phyloP scores from a whole-genome alignment of 441 rosid genomes.

The Omphalea diandra region DNA sequence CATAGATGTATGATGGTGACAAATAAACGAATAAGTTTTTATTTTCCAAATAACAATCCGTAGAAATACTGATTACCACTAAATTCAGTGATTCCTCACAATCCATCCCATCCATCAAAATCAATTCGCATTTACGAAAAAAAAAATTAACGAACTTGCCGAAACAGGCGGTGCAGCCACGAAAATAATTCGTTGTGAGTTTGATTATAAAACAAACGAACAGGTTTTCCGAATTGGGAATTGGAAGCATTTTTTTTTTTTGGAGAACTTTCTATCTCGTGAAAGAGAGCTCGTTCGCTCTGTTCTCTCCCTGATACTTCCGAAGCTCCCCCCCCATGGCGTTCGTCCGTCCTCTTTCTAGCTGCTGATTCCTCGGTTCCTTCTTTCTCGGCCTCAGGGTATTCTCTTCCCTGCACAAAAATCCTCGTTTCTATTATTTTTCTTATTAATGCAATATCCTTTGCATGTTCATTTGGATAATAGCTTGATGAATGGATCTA shows the following conservation, averaged over 20 bases:
- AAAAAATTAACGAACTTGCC: constrained; percentile 2
- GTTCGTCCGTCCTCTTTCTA: constrained; percentile 9
- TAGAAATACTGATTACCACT: background rate
- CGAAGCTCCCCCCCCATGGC: constrained; percentile 13
- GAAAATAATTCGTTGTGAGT: background rate
- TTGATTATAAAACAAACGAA: background rate
- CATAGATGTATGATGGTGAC: background rate
- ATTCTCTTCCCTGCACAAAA: background rate
- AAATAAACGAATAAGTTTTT: no score
- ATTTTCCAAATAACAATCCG: background rate
- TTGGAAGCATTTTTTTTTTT: background rate
- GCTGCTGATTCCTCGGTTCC: constrained; percentile 17
- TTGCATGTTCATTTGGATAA: no score
- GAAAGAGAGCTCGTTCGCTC: constrained; percentile 10
- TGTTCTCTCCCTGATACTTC: background rate
- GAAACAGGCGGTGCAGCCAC: constrained; percentile 22
- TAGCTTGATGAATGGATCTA: no score
- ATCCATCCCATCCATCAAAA: no score
- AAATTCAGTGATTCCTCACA: background rate
- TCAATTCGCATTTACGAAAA: no score
- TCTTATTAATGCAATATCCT: no score
- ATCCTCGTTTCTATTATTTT: background rate
- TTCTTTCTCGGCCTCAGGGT: constrained; percentile 12
- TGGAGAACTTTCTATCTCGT: background rate
- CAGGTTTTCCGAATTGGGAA: background rate